These are phyloP conservation scores for Mallotus nudiflorus DNA, from an alignment of 345 rosid species.

Conservation along the genomic window DNA sequence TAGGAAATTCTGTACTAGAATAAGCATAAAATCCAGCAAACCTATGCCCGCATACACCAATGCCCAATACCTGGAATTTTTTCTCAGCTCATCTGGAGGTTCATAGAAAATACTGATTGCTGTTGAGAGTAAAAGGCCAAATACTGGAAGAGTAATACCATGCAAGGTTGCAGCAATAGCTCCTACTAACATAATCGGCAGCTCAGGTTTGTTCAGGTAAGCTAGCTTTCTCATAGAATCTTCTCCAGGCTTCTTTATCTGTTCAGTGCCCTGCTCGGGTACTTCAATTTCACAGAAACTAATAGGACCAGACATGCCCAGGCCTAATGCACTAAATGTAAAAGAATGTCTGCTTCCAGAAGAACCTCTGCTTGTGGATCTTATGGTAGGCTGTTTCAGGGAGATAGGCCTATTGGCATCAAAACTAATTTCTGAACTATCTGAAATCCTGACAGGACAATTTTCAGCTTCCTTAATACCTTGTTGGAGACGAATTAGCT, in stretches of 20 bases:
- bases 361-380: slow-evolving; percentile 47
- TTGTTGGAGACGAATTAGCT: slow-evolving; percentile 73
- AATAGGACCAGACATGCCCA: slow-evolving; percentile 35
- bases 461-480: slow-evolving; percentile 45
- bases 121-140: slow-evolving; percentile 68
- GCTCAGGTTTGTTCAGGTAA: slow-evolving; percentile 70
- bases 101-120: slow-evolving; percentile 67
- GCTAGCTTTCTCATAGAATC: slow-evolving; percentile 67
- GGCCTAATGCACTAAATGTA: slow-evolving; percentile 17
- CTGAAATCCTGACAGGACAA: background rate
- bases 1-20: slow-evolving; percentile 64
- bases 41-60: slow-evolving; percentile 46
- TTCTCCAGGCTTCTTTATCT: slow-evolving; percentile 31
- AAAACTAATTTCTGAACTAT: background rate
- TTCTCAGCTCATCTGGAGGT: slow-evolving; percentile 37
- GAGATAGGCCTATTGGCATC: slow-evolving; percentile 2
- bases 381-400: slow-evolving; percentile 25
- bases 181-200: slow-evolving; percentile 54
- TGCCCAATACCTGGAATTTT: slow-evolving; percentile 69
- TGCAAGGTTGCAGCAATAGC: slow-evolving; percentile 57
- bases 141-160: slow-evolving; percentile 66
- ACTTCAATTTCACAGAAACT: slow-evolving; percentile 26
- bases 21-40: slow-evolving; percentile 23
- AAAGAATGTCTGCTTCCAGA: slow-evolving; percentile 48
- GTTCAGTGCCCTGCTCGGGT: slow-evolving; percentile 6